Evolutionary conservation across 192 early-diverging fungal genomes (phyloP).

Genomic region (Coemansia javaensis): DNA sequence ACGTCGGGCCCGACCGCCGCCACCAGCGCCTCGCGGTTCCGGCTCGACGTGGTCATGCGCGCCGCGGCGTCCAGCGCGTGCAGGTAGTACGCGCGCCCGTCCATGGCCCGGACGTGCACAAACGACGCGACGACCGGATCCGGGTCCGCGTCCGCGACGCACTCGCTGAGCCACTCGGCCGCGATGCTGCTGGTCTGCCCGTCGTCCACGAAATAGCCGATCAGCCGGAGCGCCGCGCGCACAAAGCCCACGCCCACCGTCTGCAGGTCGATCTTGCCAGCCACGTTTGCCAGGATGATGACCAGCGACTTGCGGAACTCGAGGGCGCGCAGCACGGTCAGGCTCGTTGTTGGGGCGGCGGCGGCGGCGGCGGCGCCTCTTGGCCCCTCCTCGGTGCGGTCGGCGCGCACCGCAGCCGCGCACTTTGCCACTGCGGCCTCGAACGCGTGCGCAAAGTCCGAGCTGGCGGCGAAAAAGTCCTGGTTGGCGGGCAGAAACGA

Average conservation of each 20-base stretch:
- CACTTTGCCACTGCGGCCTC: conserved; percentile 13
- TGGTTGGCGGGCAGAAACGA: conserved; percentile 45
- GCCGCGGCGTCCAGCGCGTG: conserved; percentile 35
- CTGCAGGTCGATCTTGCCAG: conserved; percentile 25
- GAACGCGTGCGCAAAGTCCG: conserved; percentile 32
- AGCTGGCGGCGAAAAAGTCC: conserved; percentile 25
- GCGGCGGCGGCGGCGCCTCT: not conserved
- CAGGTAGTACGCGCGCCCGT: conserved; percentile 31
- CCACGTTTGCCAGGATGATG: conserved; percentile 31
- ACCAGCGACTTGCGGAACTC: conserved; percentile 40
- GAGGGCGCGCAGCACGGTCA: conserved; percentile 30
- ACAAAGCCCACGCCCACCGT: conserved; percentile 7
- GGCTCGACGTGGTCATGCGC: conserved; percentile 21
- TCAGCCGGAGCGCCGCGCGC: conserved; percentile 17
- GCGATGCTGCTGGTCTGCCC: conserved; percentile 21
- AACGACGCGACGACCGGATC: not conserved
- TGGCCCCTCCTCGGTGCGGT: too few species aligned
- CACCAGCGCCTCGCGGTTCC: conserved; percentile 16
- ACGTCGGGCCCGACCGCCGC: conserved; percentile 1
- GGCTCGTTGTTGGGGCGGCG: conserved; percentile 1
- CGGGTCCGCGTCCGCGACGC: conserved; percentile 4
- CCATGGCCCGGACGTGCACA: conserved; percentile 14
- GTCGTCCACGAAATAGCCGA: conserved; percentile 42
- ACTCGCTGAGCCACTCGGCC: conserved; percentile 22
- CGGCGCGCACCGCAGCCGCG: conserved; percentile 6